Evolutionary conservation across 768 basidiomycete genomes (phyloP), one percentile per base, ranked within the genome.

Genomic region (Tricholoma matsutake): DNA sequence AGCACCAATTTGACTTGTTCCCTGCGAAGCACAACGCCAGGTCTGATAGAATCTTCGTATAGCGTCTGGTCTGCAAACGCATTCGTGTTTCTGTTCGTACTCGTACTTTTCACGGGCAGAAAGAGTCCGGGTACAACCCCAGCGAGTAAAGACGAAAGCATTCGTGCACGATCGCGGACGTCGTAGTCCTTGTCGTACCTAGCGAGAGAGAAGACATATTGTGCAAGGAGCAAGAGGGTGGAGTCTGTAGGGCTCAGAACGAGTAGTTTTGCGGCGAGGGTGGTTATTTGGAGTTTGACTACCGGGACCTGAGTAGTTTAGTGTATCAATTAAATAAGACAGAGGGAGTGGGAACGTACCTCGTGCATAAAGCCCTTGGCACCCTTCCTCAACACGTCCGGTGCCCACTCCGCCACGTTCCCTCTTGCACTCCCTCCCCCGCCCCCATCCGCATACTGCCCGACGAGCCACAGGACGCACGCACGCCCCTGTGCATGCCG

Each of bases 391-490:
- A 98, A 74, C 4, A 96, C 84, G 70, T 99, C 97, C 1, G 96
- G 93, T 0, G 88, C 92, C 92, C 92, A 96, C 31, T 82, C 79
- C 4, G 79, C 86, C 7, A 94, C 73, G 14, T 86, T 87, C 78
- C 1, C 77, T 72, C 16, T 73, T 64, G 41, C 65, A 61, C 25
- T 66, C 68, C 41, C 74, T 75, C 16, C 71, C 68, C 51, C 6
- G 51, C 32, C 29, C 14, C 80, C 22, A 3, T 25, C 22, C 16
- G 90, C 84, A 69, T 93, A 93, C 71, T 97, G 94, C 0, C 96
- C 96, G 0, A 94, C 94, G 0, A 98, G 83, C 94, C 96, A 97
- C 25, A 94, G 76, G 1, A 98, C 86, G 65, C 91, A 94, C 0
- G 96, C 94, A 31, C 92, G 79, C 1, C 96, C 94, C 67, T 86